phyloP scores from a whole-genome alignment of 1,139 yeast species.

The Blastobotrys petasosporus region DNA sequence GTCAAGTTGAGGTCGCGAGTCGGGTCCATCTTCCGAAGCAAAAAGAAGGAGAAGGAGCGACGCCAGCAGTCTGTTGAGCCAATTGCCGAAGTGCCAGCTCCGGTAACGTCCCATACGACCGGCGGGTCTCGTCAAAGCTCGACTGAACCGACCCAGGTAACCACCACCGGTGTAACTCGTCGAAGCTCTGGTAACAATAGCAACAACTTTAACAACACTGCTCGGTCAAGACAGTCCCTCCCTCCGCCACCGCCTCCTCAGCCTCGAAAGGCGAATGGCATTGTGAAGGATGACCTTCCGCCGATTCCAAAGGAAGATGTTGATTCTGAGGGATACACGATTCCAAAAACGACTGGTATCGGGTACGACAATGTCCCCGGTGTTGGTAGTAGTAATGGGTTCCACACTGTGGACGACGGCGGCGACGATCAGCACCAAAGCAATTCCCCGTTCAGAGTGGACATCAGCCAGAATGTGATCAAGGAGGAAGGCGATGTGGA shows the following conservation, averaged over 20 bases:
- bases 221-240: neutral
- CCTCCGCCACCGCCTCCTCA: conserved; percentile 60
- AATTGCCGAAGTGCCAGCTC: no score
- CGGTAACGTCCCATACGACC: conserved; percentile 1
- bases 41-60: conserved; percentile 31
- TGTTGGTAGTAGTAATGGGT: neutral
- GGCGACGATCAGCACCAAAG: conserved; percentile 16
- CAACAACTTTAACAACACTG: neutral
- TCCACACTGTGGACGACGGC: conserved; percentile 6
- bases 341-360: conserved; percentile 8
- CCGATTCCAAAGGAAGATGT: conserved; percentile 2
- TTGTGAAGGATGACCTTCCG: conserved; percentile 2
- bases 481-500: conserved; percentile 32
- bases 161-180: neutral
- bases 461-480: conserved; percentile 31
- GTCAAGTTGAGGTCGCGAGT: conserved; percentile 62
- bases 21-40: conserved; percentile 75
- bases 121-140: neutral
- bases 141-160: neutral
- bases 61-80: neutral
- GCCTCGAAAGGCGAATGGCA: conserved; percentile 46
- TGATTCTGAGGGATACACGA: conserved; percentile 8
- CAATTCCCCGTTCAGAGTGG: conserved; percentile 22
- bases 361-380: conserved; percentile 2
- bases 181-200: conserved; percentile 3